Conservation (phyloP, 331 rosid genomes). For the Acacia concinna region DNA sequence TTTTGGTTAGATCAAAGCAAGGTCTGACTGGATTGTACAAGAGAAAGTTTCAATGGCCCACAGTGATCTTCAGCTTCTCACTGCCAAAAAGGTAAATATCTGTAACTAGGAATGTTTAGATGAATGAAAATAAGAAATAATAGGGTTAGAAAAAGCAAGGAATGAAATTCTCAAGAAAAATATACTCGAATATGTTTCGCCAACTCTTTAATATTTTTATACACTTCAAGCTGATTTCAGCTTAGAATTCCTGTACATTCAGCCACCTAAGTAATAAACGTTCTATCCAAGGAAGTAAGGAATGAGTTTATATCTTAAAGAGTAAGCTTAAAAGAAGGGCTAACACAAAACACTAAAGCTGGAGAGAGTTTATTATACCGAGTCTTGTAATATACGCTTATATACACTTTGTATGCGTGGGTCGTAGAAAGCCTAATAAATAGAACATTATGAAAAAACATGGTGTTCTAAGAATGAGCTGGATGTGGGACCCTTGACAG, state of each 20-base stretch:
- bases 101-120: neutral
- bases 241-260: too few species aligned
- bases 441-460: neutral
- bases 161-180: neutral
- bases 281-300: too few species aligned
- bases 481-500: slow-evolving; percentile 9
- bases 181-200: neutral
- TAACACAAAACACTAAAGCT: too few species aligned
- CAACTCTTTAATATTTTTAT: too few species aligned
- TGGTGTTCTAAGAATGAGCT: neutral
- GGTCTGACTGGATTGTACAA: neutral
- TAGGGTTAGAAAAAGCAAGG: neutral
- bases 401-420: neutral
- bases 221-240: too few species aligned
- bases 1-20: neutral
- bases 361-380: too few species aligned
- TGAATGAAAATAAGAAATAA: neutral
- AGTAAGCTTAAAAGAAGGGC: too few species aligned
- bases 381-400: too few species aligned
- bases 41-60: neutral
- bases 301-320: too few species aligned
- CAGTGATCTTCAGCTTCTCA: neutral
- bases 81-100: neutral
- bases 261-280: too few species aligned
- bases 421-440: neutral